Conservation (phyloP, 164 flowering plant species). For the Nelumbo lutea region DNA sequence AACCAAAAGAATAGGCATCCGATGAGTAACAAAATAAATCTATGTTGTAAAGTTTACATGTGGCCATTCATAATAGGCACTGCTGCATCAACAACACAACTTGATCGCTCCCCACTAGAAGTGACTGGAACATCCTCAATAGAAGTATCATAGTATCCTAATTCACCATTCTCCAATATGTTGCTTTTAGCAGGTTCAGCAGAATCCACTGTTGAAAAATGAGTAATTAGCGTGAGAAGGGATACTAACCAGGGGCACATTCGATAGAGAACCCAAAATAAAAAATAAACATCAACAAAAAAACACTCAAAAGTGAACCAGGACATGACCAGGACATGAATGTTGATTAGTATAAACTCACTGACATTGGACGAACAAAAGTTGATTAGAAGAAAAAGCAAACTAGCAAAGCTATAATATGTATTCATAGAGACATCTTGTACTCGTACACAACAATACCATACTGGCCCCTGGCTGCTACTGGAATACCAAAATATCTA, state of each 20-base stretch:
- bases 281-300: neutral
- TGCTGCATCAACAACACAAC: conserved; percentile 10
- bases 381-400: too few relatives aligned
- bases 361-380: too few relatives aligned
- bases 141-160: conserved; percentile 12
- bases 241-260: neutral
- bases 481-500: too few relatives aligned
- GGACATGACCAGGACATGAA: too few relatives aligned
- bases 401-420: too few relatives aligned
- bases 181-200: conserved; percentile 15
- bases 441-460: too few relatives aligned
- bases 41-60: conserved; percentile 25
- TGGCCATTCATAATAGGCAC: conserved; percentile 12
- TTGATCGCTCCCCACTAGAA: conserved; percentile 18
- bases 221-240: conserved; percentile 5
- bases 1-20: neutral
- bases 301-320: neutral
- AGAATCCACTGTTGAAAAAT: conserved; percentile 21
- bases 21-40: neutral
- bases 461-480: too few relatives aligned
- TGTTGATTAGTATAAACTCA: too few relatives aligned
- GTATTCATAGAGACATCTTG: too few relatives aligned
- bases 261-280: neutral
- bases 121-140: conserved; percentile 9
- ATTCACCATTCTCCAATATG: conserved; percentile 16